Base-by-base conservation (phyloP, 2,329 filamentous ascomycete species). In the Cordyceps farinosa region DNA sequence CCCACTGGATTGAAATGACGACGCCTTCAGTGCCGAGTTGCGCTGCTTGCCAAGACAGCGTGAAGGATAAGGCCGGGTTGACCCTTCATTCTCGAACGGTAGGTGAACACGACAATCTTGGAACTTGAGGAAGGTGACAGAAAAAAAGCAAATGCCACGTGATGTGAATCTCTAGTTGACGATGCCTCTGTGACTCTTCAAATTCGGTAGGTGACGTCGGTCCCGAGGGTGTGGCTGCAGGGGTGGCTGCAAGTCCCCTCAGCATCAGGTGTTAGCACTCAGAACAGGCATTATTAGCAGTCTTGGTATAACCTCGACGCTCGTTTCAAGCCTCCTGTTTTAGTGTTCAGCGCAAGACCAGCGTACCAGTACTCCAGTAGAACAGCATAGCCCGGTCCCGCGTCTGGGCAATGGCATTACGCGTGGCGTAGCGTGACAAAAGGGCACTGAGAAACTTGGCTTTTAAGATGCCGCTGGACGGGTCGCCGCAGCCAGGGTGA, bases 161-260 rank as follows among this genome's bases (percentile, higher is more conserved):
- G 38, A 40, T 40, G 38, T 8, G 9, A 40, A 36, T 47, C 6
- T 27, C 42, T 34, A 5, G 42, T 45, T 32, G 10, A 51, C 15
- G 56, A 50, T 42, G 56, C 34, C 22, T 3, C 32, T 59, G 56
- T 9, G 36, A 51, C 40, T 22, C 22, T 22, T 22, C 45, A 32
- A 51, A 32, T 51, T 51, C 44, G 17, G 56, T n/a, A n/a, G 42
- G 45, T 58, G 55, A 59, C 56, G 56, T 59, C 56, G 56, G 55
- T 58, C 27, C 56, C 27, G 48, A 52, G 22, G n/a, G 48, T 40
- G 11, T 40, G 48, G 45, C 56, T 32, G 27, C 45, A 59, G 22
- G 32, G 45, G 47, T 42, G 34, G 22, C 17, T 40, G 32, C 7
- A 40, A 50, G 45, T 42, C 22, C 34, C 22, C 45, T 40, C 36